A percentile compares a stretch with the other conserved stretches of the same genome.
Conservation (phyloP, 768 basidiomycete genomes). For the Macrocybe gigantea region DNA sequence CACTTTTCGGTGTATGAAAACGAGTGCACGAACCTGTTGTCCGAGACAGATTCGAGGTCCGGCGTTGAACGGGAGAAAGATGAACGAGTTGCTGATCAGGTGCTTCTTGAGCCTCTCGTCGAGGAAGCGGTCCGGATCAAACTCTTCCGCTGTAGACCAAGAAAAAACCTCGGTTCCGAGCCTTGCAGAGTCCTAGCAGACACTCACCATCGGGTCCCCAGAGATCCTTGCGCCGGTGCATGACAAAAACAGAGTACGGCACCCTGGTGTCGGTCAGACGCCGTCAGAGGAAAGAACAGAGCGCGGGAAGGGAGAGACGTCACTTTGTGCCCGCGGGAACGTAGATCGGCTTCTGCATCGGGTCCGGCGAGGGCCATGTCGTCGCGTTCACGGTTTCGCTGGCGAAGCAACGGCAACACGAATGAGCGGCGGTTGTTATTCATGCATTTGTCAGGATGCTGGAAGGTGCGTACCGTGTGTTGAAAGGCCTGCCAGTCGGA, state of each 20-base stretch:
- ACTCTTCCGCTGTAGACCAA: constrained; percentile 43
- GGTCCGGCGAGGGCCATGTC: constrained; percentile 41
- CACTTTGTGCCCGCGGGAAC: constrained; percentile 43
- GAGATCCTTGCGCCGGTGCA: constrained; percentile 60
- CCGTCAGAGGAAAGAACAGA: neutral
- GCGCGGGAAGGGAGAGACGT: neutral
- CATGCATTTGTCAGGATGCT: neutral
- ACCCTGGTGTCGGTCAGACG: constrained; percentile 20
- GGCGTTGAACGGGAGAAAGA: constrained; percentile 65
- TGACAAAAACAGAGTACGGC: constrained; percentile 52
- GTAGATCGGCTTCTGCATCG: constrained; percentile 43
- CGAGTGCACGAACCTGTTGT: constrained; percentile 42
- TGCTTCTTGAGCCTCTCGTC: constrained; percentile 60
- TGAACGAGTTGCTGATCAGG: constrained; percentile 57
- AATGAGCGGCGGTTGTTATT: neutral
- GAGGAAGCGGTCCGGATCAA: constrained; percentile 69
- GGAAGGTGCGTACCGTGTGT: constrained; percentile 28
- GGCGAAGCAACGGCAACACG: neutral
- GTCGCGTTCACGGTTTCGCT: constrained; percentile 44
- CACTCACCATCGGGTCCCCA: constrained; percentile 67
- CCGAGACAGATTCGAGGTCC: constrained; percentile 57
- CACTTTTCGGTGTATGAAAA: too few relatives aligned
- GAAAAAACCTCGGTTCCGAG: neutral
- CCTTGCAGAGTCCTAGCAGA: neutral
- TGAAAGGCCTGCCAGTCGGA: constrained; percentile 34